A percentile compares a stretch with the other conserved stretches of the same genome.
phyloP scores from a whole-genome alignment of 331 rosid genomes.

The Prunus yedoensis region DNA sequence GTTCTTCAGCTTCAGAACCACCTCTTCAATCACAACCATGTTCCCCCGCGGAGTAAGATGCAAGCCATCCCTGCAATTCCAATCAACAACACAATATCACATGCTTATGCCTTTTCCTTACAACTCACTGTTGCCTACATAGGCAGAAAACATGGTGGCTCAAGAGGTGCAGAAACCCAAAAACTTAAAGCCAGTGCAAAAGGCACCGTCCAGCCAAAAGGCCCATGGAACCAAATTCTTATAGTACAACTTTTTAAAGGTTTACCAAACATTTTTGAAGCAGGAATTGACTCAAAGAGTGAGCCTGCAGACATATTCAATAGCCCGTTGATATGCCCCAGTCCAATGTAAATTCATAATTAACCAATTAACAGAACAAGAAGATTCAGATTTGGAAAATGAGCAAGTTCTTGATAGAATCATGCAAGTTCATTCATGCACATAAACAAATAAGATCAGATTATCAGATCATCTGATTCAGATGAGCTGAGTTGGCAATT shows the following conservation, averaged over 20 bases:
- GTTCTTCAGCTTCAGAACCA: conserved; percentile 53
- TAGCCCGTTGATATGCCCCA: too few relatives aligned
- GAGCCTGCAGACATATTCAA: too few relatives aligned
- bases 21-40: conserved; percentile 67
- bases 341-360: too few relatives aligned
- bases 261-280: not conserved
- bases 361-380: too few relatives aligned
- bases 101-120: not conserved
- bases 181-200: too few relatives aligned
- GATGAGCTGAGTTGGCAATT: not conserved
- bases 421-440: too few relatives aligned
- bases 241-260: not conserved
- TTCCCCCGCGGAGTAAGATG: conserved; percentile 68
- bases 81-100: conserved; percentile 3
- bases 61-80: conserved; percentile 77
- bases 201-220: not conserved
- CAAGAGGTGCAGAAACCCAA: not conserved
- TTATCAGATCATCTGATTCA: not conserved
- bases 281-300: too few relatives aligned
- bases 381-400: too few relatives aligned
- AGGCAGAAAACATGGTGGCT: not conserved
- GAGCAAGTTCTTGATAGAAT: too few relatives aligned
- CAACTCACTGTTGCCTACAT: not conserved
- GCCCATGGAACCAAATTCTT: not conserved
- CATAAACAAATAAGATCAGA: not conserved